A percentile compares a stretch with the other conserved stretches of the same genome.
These are phyloP conservation scores for Wickerhamomyces queroliae DNA, from an alignment of 805 yeast species.

Conservation along the genomic window DNA sequence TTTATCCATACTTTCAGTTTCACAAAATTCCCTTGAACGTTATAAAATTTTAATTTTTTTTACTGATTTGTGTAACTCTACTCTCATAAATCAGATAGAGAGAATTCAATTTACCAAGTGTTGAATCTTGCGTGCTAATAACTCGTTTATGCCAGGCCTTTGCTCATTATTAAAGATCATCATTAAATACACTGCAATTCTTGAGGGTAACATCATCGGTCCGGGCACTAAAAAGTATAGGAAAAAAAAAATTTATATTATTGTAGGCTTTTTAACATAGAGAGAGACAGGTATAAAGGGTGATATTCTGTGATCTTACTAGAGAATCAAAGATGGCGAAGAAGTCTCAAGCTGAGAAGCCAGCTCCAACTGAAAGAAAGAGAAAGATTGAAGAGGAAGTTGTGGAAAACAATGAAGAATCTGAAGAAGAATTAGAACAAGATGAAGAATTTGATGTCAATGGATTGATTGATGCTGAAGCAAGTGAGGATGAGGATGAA, in stretches of 20 bases:
- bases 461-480: conserved; percentile 32
- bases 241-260: not conserved
- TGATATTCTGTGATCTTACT: not conserved
- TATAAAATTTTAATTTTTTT: too few relatives aligned
- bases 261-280: not conserved
- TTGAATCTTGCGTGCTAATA: too few relatives aligned
- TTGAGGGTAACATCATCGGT: conserved; percentile 1
- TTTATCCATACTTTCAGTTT: too few relatives aligned
- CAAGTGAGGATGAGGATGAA: conserved; percentile 8
- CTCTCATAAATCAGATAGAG: too few relatives aligned
- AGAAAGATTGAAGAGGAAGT: conserved; percentile 13
- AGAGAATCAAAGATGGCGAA: not conserved
- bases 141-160: not conserved
- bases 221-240: not conserved
- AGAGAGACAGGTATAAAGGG: not conserved
- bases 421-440: conserved; percentile 12
- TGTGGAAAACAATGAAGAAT: not conserved
- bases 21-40: too few relatives aligned
- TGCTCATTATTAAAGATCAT: not conserved
- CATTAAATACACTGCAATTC: not conserved
- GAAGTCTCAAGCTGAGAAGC: not conserved
- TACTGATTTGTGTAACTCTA: too few relatives aligned
- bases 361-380: conserved; percentile 9
- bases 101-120: too few relatives aligned
- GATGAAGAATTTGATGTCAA: conserved; percentile 20